These are phyloP conservation scores for Aspergillus awamori DNA, from an alignment of 2,329 filamentous ascomycete genomes.

Conservation along the genomic window DNA sequence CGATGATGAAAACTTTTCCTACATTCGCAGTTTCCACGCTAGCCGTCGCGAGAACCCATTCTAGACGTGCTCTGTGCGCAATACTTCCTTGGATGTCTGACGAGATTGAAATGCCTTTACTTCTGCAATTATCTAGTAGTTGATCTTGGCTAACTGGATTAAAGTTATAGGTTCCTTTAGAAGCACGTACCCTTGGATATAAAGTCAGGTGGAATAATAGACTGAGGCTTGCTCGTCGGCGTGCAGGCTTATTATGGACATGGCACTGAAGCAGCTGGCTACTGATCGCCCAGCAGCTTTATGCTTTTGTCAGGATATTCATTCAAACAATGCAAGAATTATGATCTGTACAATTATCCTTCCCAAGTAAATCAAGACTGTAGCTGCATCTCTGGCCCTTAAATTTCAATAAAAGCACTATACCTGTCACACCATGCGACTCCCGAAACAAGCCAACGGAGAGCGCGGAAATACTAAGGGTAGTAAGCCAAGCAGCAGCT, in stretches of 20 bases:
- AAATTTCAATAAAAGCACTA: background rate
- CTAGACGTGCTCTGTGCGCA: constrained; percentile 37
- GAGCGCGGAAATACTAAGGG: constrained; percentile 6
- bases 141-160: background rate
- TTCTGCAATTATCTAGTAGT: too few species aligned
- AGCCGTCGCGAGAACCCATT: constrained; percentile 42
- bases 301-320: background rate
- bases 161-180: background rate
- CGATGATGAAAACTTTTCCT: constrained; percentile 47
- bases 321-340: background rate
- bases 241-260: background rate
- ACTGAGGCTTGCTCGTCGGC: too few species aligned
- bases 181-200: background rate
- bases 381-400: background rate
- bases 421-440: constrained; percentile 2
- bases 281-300: background rate
- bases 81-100: constrained; percentile 46
- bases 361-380: background rate
- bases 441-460: constrained; percentile 5
- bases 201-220: background rate
- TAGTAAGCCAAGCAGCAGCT: too few species aligned
- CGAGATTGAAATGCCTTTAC: constrained; percentile 8
- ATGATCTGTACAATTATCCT: background rate
- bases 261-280: background rate
- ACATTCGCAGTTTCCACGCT: constrained; percentile 49